A percentile compares a stretch with the other conserved stretches of the same genome.
Conservation (phyloP, 371 early-diverging fungal genomes). For the Mucor irregularis region DNA sequence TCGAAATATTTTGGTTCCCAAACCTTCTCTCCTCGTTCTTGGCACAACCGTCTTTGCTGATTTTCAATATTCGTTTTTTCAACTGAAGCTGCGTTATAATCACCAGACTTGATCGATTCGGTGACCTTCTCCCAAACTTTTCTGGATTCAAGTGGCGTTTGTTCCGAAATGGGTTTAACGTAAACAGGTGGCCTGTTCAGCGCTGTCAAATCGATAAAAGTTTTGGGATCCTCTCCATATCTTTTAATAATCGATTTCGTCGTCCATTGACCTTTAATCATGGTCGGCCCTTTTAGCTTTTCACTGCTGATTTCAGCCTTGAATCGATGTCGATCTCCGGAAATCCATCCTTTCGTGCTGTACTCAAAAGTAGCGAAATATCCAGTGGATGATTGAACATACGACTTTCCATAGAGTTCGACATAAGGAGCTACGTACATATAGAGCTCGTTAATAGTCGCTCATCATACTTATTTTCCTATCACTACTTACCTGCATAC, state of each 20-base stretch:
- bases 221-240: slow-evolving; percentile 39
- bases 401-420: slow-evolving; percentile 73
- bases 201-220: slow-evolving; percentile 62
- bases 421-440: slow-evolving; percentile 62
- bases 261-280: slow-evolving; percentile 71
- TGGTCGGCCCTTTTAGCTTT: slow-evolving; percentile 31
- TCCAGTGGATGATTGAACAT: slow-evolving; percentile 68
- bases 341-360: slow-evolving; percentile 76
- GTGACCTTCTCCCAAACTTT: slow-evolving; percentile 74
- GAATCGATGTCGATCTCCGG: slow-evolving; percentile 79
- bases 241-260: slow-evolving; percentile 58
- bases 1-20: slow-evolving; percentile 63
- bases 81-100: slow-evolving; percentile 68
- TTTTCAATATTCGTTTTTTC: slow-evolving; percentile 78
- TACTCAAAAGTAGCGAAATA: slow-evolving; percentile 70
- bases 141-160: slow-evolving; percentile 71
- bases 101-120: slow-evolving; percentile 63
- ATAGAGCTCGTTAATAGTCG: background rate
- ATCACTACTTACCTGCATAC: slow-evolving; percentile 70
- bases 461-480: slow-evolving; percentile 9
- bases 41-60: slow-evolving; percentile 67
- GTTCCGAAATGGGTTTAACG: slow-evolving; percentile 58
- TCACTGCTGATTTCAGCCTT: slow-evolving; percentile 62
- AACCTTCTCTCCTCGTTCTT: slow-evolving; percentile 61
- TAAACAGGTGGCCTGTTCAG: slow-evolving; percentile 42